phyloP scores from a whole-genome alignment of 192 early-diverging fungal species.

The Umbelopsis sp. region DNA sequence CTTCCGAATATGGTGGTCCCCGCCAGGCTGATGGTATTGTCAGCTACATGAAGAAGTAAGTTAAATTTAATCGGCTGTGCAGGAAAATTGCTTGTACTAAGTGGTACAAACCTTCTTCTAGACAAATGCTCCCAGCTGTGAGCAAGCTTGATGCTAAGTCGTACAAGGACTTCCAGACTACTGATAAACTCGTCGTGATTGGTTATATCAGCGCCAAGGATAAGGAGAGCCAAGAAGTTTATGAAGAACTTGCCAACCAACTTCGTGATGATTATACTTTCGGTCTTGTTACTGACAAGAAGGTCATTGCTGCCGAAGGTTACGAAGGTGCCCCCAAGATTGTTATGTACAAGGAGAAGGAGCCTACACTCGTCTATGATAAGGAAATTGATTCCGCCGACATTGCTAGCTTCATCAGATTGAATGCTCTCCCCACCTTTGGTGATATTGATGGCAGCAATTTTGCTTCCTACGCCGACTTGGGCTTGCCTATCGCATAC shows the following conservation, averaged over 20 bases:
- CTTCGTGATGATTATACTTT: conserved; percentile 89
- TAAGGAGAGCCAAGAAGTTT: conserved; percentile 66
- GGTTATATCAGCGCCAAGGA: conserved; percentile 72
- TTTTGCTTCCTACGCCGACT: conserved; percentile 84
- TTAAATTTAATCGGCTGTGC: background rate
- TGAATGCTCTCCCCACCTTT: conserved; percentile 82
- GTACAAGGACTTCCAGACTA: conserved; percentile 74
- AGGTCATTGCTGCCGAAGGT: conserved; percentile 54
- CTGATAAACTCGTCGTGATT: conserved; percentile 90
- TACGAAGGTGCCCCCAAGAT: conserved; percentile 63
- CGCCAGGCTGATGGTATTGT: conserved; percentile 89
- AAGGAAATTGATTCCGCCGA: conserved; percentile 59
- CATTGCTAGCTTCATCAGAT: conserved; percentile 74
- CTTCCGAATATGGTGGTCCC: conserved; percentile 81
- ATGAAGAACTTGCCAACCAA: conserved; percentile 71
- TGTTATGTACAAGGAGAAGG: conserved; percentile 89
- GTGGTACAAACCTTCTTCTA: conserved; percentile 25
- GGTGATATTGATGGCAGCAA: conserved; percentile 90
- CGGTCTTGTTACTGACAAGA: conserved; percentile 74
- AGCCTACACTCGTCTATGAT: conserved; percentile 61
- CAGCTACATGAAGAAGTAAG: conserved; percentile 90
- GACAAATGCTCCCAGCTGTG: conserved; percentile 83
- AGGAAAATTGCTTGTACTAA: background rate
- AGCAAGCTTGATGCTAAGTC: conserved; percentile 67
- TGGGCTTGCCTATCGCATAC: conserved; percentile 90